These are phyloP conservation scores for Huntiella moniliformis DNA, from an alignment of 2,329 filamentous ascomycete genomes.

Conservation along the genomic window DNA sequence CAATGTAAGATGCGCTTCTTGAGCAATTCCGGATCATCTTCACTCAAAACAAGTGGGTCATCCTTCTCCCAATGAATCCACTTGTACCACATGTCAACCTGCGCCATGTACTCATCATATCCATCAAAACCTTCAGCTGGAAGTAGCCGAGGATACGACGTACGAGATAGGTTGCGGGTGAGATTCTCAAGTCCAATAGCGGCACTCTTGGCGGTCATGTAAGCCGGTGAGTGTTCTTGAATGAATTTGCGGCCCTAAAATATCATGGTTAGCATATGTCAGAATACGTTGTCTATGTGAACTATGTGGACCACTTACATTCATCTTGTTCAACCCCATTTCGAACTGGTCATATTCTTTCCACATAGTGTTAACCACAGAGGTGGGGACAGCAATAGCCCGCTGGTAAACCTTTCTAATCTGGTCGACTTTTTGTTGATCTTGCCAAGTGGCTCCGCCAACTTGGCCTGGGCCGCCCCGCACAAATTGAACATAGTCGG, in stretches of 20 bases:
- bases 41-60: constrained; percentile 70
- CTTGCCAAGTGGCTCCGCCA: constrained; percentile 80
- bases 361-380: constrained; percentile 70
- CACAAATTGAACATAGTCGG: constrained; percentile 87
- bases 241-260: constrained; percentile 78
- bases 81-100: constrained; percentile 75
- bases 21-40: constrained; percentile 59
- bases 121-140: constrained; percentile 76
- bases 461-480: constrained; percentile 71
- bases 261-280: not conserved
- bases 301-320: constrained; percentile 32
- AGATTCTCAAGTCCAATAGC: constrained; percentile 84
- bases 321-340: constrained; percentile 80
- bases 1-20: constrained; percentile 69
- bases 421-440: constrained; percentile 93
- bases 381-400: constrained; percentile 72
- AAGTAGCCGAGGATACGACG: constrained; percentile 61
- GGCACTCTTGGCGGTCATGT: constrained; percentile 89
- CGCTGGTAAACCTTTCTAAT: constrained; percentile 83
- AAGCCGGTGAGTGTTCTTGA: constrained; percentile 77
- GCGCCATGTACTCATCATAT: constrained; percentile 62
- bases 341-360: constrained; percentile 97
- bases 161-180: constrained; percentile 55
- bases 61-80: constrained; percentile 95
- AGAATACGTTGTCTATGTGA: too few relatives aligned